A percentile compares a stretch with the other conserved stretches of the same genome.
Conservation (phyloP, 768 basidiomycete genomes). For the Neoboletus brunneissimus region DNA sequence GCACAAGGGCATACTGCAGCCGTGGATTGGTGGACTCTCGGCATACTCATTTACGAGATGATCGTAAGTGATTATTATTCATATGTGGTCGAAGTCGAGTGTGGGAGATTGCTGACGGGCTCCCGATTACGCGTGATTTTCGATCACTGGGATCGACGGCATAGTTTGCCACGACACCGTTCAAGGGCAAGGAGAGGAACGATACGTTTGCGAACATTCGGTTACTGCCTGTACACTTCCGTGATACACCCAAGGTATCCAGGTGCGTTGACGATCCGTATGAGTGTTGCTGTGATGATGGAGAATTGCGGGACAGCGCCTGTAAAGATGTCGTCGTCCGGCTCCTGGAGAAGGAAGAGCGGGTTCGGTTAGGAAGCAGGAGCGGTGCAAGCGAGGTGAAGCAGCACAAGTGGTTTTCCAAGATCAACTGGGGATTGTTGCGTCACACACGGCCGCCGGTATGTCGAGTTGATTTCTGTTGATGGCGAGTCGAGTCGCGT, state of each 20-base stretch:
- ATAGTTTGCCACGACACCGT: constrained; percentile 97
- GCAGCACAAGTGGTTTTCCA: constrained; percentile 96
- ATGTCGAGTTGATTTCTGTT: constrained; percentile 30
- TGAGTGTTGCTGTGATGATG: constrained; percentile 8
- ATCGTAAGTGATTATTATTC: constrained; percentile 64
- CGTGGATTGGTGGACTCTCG: constrained; percentile 99
- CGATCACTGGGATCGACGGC: constrained; percentile 16
- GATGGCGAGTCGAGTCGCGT: background rate
- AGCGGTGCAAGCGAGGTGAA: constrained; percentile 98
- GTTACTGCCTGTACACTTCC: constrained; percentile 80
- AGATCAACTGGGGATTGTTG: constrained; percentile 95
- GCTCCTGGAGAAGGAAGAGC: constrained; percentile 89
- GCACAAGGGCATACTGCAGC: constrained; percentile 96
- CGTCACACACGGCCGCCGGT: constrained; percentile 93
- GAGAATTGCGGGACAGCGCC: constrained; percentile 46
- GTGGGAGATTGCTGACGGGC: constrained; percentile 35
- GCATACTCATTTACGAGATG: constrained; percentile 99
- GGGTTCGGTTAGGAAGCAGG: constrained; percentile 81
- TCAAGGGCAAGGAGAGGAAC: constrained; percentile 93
- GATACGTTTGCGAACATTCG: constrained; percentile 97
- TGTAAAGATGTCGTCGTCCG: constrained; percentile 87
- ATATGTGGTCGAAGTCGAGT: constrained; percentile 10
- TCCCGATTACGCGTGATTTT: constrained; percentile 28
- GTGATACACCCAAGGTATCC: constrained; percentile 77
- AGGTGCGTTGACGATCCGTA: constrained; percentile 44